Evolutionary conservation across 176 grass and related monocot species (phyloP).

Genomic region (Bromus sterilis): DNA sequence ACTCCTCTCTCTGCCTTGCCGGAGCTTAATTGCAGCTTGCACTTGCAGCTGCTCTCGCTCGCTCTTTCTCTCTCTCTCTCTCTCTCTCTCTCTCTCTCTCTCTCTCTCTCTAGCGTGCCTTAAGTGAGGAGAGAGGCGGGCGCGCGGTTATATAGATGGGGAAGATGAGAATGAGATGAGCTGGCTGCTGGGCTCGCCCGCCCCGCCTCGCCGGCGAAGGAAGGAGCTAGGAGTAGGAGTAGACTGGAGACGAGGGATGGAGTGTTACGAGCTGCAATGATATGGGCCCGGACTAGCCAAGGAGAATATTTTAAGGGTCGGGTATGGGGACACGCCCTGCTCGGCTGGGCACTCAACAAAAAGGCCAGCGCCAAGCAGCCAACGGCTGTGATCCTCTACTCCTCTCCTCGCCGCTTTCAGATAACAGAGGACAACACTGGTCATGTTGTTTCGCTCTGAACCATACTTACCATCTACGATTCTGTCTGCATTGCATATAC

Average conservation of each 20-base stretch:
- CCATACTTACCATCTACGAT: no score
- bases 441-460: no score
- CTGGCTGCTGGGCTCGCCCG: neutral
- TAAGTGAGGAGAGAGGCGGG: slow-evolving; percentile 36
- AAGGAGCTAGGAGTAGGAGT: neutral
- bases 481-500: no score
- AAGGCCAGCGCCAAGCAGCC: neutral
- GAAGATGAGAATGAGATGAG: neutral
- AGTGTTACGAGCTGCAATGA: slow-evolving; percentile 15
- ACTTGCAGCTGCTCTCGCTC: neutral
- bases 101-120: neutral
- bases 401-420: neutral
- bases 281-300: neutral
- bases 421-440: neutral
- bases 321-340: neutral
- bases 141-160: slow-evolving; percentile 38
- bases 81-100: neutral
- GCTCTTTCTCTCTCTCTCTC: no score
- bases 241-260: neutral
- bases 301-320: slow-evolving; percentile 21
- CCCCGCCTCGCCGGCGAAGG: neutral
- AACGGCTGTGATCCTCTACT: neutral
- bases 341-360: neutral
- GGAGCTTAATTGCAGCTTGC: slow-evolving; percentile 16
- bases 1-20: neutral